Evolutionary conservation across 768 basidiomycete genomes (phyloP), one percentile per base, ranked within the genome.

Genomic region (Jaapia argillacea): DNA sequence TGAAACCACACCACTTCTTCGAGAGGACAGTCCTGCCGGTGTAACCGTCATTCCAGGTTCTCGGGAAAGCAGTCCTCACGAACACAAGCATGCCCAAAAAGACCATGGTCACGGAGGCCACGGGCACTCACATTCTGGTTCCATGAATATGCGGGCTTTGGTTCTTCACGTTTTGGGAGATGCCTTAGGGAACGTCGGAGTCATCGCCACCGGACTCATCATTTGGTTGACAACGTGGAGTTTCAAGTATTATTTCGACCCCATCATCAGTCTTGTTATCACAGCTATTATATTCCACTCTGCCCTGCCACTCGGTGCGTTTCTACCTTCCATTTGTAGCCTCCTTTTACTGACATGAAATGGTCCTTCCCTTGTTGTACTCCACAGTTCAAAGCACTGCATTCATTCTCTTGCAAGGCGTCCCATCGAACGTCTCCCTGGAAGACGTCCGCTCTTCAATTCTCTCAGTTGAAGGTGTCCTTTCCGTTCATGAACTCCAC

Each of bases 91-190:
- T n/a, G n/a, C n/a, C n/a, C n/a, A n/a, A n/a, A n/a, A n/a, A n/a
- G n/a, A n/a, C n/a, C n/a, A n/a, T n/a, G n/a, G n/a, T n/a, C n/a
- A n/a, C n/a, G n/a, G 45, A 21, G 45, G 47, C 1, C 48, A 52
- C 31, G 46, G 51, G 3, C 54, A 54, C 36, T 46, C 52, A 20
- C 54, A 54, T 53, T 63, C 65, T 6, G 81, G 80, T 1, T 88
- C 83, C 1, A 98, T 99, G 96, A 99, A 98, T 63, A 97, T 98
- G 93, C 84, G 71, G n/a, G 96, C 92, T 24, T 71, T 99, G 1
- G 69, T 98, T 24, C 64, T 99, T 23, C 96, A 99, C 60, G 96
- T 98, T 28, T 61, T 99, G 36, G 94, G 94, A 25, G 94, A 99
- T 66, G 94, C 94, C 44, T 74, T 99, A 21, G 96, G 96, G 40